phyloP scores from a whole-genome alignment of 164 flowering plant genomes.

The Nymphaea thermarum region DNA sequence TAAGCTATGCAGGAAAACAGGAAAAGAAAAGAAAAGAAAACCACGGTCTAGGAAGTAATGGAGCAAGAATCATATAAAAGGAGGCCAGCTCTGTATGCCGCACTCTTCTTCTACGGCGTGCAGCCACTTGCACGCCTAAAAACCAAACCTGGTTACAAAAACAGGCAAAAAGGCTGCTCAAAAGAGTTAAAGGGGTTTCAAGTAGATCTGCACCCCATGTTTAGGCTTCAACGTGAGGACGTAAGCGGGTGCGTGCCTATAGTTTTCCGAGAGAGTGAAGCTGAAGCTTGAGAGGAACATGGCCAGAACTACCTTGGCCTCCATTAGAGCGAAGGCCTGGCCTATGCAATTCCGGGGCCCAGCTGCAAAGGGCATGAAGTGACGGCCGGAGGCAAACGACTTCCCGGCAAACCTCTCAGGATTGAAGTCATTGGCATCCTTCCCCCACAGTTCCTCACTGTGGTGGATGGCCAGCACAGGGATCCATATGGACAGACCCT shows the following conservation, averaged over 20 bases:
- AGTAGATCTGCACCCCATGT: slow-evolving; percentile 66
- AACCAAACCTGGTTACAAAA: neutral
- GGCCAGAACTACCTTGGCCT: slow-evolving; percentile 73
- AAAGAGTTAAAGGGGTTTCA: slow-evolving; percentile 35
- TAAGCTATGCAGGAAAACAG: neutral
- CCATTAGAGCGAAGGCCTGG: slow-evolving; percentile 82
- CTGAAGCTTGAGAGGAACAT: slow-evolving; percentile 48
- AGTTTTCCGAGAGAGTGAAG: slow-evolving; percentile 59
- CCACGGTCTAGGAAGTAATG: no score
- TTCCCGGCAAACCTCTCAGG: slow-evolving; percentile 63
- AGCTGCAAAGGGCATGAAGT: slow-evolving; percentile 70
- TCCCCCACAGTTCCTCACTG: slow-evolving; percentile 73
- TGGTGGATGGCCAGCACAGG: slow-evolving; percentile 90
- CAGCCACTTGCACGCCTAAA: neutral
- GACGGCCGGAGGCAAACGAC: slow-evolving; percentile 21
- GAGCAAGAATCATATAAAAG: no score
- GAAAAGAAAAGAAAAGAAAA: neutral
- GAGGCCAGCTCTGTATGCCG: neutral
- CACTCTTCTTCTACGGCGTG: neutral
- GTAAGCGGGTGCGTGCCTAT: slow-evolving; percentile 75
- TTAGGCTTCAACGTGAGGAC: slow-evolving; percentile 82
- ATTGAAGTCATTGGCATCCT: slow-evolving; percentile 83
- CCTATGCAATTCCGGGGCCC: slow-evolving; percentile 92
- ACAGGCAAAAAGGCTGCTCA: neutral
- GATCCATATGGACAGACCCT: slow-evolving; percentile 82